Percentiles rank a stretch among this genome's conserved stretches.
phyloP scores from a whole-genome alignment of 1,284 basidiomycete genomes.

The Phaffia rhodozyma region DNA sequence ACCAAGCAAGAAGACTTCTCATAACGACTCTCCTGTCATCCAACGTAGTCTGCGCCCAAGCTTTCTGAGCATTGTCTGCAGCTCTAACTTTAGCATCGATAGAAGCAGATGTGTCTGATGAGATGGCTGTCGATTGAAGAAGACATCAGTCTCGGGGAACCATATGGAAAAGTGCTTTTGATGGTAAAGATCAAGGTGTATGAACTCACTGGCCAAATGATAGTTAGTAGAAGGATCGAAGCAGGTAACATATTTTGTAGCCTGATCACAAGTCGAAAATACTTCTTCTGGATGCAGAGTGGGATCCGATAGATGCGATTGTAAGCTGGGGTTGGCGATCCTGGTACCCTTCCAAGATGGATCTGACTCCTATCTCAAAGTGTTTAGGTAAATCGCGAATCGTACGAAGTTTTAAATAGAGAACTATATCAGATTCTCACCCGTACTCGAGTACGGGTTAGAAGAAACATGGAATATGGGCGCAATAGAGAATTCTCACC shows the following conservation, averaged over 20 bases:
- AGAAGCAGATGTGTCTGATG: conserved; percentile 45
- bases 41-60: conserved; percentile 63
- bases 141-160: background rate
- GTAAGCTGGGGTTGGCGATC: background rate
- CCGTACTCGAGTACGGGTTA: no score
- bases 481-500: no score
- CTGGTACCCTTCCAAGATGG: conserved; percentile 3
- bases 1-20: conserved; percentile 76
- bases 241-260: conserved; percentile 60
- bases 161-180: background rate
- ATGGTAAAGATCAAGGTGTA: background rate
- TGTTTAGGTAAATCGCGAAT: no score
- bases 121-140: conserved; percentile 25
- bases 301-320: conserved; percentile 30
- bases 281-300: conserved; percentile 41
- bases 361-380: background rate
- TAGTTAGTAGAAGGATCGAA: conserved; percentile 81
- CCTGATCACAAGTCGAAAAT: background rate
- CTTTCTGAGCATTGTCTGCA: conserved; percentile 55
- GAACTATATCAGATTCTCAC: no score
- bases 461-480: no score
- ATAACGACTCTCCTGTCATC: conserved; percentile 65
- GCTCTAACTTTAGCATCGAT: conserved; percentile 54
- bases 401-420: no score
- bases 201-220: conserved; percentile 50